Base-by-base conservation (phyloP, 2,329 filamentous ascomycete genomes). In the Colletotrichum sp. region DNA sequence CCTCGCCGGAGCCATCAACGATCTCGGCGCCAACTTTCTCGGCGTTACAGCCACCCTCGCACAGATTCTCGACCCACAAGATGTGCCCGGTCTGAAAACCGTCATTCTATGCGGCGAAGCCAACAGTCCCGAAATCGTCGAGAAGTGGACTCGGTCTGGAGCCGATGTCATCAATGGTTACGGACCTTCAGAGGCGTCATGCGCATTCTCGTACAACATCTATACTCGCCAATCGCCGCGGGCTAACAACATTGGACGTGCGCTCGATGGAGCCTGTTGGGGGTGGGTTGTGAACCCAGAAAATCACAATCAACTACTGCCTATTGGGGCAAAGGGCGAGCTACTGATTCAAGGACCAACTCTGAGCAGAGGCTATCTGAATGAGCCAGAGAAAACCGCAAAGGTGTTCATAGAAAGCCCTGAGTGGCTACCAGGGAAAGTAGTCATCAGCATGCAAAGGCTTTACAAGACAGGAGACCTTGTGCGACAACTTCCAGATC, bases 11-110 rank as follows among this genome's bases (percentile, higher is more conserved):
- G 87, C 86, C 1, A 89, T 93, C 30, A 85, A 85, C 8, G 82
- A 86, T 1, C 89, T 90, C 83, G 81, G 87, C 18, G 88, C 88
- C 30, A 90, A 87, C 65, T 88, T 87, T 84, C 88, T 88, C 4
- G 88, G 90, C 78, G 87, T 92, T 76, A 93, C 92, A 1, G 90
- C 92, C 4, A 87, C 90, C 0, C 86, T 94, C 18, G 90, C 91
- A 1, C 80, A 87, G 5, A 85, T 84, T 32, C 82, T 88, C 7
- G 81, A 84, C 13, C 84, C 87, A 2, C 77, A 79, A 0, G 74
- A 78, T 0, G 80, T 88, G 0, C 85, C 87, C 0, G 83, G 80
- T 1, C 79, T 89, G 3, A 81, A 82, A 55, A 34, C 39, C 15
- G 49, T 71, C 12, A 86, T 85, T 0, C 77, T 88, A 8, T 88